These are phyloP conservation scores for Candida smagusa DNA, from an alignment of 1,139 yeast species.

Conservation along the genomic window DNA sequence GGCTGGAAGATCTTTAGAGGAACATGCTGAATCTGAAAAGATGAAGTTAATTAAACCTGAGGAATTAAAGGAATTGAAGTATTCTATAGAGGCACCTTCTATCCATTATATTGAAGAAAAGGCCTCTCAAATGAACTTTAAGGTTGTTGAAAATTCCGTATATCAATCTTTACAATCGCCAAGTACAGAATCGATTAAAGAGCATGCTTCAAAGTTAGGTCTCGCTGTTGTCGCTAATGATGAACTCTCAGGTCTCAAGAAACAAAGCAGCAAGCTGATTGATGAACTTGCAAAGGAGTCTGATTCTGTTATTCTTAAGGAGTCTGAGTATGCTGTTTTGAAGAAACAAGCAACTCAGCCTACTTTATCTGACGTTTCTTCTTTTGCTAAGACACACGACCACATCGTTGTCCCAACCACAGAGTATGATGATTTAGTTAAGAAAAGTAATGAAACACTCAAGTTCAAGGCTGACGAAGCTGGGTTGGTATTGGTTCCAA, in stretches of 20 bases:
- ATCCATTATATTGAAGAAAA: constrained; percentile 19
- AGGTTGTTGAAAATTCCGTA: constrained; percentile 18
- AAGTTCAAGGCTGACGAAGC: constrained; percentile 13
- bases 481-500: constrained; percentile 11
- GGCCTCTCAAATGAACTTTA: constrained; percentile 7
- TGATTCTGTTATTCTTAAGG: constrained; percentile 5
- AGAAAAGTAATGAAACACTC: constrained; percentile 7
- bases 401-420: constrained; percentile 13
- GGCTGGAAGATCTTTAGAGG: constrained; percentile 12
- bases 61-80: constrained; percentile 13
- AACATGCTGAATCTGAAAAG: constrained; percentile 9
- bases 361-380: background rate
- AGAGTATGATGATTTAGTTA: constrained; percentile 6
- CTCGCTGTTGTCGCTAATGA: constrained; percentile 16
- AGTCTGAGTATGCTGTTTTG: constrained; percentile 5
- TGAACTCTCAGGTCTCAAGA: constrained; percentile 24
- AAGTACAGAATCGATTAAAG: constrained; percentile 10
- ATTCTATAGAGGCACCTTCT: constrained; percentile 16
- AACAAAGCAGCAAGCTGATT: constrained; percentile 17
- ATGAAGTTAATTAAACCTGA: constrained; percentile 7
- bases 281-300: constrained; percentile 13
- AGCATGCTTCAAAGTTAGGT: constrained; percentile 15
- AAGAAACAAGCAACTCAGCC: constrained; percentile 7
- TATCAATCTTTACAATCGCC: constrained; percentile 18
- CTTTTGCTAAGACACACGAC: background rate